Conservation (phyloP, 2,329 filamentous ascomycete species). For the Simplicillium sp. region DNA sequence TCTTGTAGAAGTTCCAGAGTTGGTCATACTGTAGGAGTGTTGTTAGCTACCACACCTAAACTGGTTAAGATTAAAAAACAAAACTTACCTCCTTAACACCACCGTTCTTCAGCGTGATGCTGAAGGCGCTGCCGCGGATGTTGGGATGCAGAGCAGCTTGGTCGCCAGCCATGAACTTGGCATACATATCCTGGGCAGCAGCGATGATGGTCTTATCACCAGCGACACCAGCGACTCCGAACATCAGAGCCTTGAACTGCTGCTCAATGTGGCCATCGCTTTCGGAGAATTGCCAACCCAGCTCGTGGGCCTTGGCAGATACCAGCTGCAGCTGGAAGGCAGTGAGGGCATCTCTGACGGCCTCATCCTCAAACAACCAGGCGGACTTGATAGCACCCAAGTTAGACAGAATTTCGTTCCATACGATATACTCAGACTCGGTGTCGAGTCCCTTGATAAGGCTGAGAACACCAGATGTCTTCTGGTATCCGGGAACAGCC, state of each 20-base stretch:
- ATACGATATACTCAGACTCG: conserved; percentile 86
- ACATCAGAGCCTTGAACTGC: conserved; percentile 90
- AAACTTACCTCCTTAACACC: conserved; percentile 41
- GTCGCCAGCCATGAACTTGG: conserved; percentile 72
- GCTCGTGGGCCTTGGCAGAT: conserved; percentile 69
- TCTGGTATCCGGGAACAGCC: conserved; percentile 84
- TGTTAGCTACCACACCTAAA: no score
- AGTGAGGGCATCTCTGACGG: conserved; percentile 66
- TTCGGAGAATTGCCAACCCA: conserved; percentile 83
- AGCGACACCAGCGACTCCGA: conserved; percentile 70
- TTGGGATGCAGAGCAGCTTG: conserved; percentile 76
- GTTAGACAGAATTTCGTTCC: conserved; percentile 81
- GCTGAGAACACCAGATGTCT: conserved; percentile 80
- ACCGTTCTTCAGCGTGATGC: conserved; percentile 74
- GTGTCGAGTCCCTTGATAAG: conserved; percentile 76
- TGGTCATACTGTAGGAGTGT: not conserved
- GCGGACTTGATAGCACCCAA: conserved; percentile 71
- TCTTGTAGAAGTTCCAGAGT: not conserved
- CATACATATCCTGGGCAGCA: conserved; percentile 84
- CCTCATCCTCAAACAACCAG: conserved; percentile 70
- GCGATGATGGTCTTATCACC: conserved; percentile 71
- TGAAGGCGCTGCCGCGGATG: conserved; percentile 77
- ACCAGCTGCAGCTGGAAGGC: conserved; percentile 73
- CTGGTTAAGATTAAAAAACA: no score
- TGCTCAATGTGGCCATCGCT: conserved; percentile 82